Percentiles rank a stretch among this genome's conserved stretches.
Evolutionary conservation across 106 monocot genomes (phyloP).

Genomic region (Allium fistulosum): DNA sequence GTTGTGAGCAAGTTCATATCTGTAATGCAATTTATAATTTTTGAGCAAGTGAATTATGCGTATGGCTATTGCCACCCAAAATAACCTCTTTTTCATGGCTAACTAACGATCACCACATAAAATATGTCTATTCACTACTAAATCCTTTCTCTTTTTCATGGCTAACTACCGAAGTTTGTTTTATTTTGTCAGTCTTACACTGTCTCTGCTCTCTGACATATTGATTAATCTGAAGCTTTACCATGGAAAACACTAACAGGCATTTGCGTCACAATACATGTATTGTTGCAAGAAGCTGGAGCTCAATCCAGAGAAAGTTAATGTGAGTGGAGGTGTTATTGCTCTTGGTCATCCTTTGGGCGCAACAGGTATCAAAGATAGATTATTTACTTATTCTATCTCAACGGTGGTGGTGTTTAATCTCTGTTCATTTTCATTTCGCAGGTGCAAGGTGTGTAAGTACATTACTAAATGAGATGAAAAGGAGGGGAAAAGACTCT

Average conservation of each 20-base stretch:
- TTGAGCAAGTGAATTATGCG: too few species aligned
- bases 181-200: background rate
- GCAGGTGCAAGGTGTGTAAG: constrained; percentile 46
- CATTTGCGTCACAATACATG: constrained; percentile 60
- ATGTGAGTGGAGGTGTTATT: constrained; percentile 70
- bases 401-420: background rate
- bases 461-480: constrained; percentile 45
- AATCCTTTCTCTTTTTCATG: too few species aligned
- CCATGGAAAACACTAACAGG: constrained; percentile 11
- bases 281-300: constrained; percentile 52
- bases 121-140: too few species aligned
- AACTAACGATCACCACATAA: too few species aligned
- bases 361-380: constrained; percentile 38
- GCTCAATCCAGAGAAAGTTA: constrained; percentile 51
- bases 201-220: background rate
- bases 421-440: constrained; percentile 10
- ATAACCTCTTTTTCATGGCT: too few species aligned
- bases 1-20: too few species aligned
- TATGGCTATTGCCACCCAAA: too few species aligned
- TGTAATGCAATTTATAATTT: too few species aligned
- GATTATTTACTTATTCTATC: background rate
- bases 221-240: background rate
- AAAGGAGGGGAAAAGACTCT: constrained; percentile 33
- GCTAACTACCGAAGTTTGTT: too few species aligned
- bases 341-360: constrained; percentile 68